phyloP scores from a whole-genome alignment of 1,284 basidiomycete genomes.

The Phlebopus sp. region DNA sequence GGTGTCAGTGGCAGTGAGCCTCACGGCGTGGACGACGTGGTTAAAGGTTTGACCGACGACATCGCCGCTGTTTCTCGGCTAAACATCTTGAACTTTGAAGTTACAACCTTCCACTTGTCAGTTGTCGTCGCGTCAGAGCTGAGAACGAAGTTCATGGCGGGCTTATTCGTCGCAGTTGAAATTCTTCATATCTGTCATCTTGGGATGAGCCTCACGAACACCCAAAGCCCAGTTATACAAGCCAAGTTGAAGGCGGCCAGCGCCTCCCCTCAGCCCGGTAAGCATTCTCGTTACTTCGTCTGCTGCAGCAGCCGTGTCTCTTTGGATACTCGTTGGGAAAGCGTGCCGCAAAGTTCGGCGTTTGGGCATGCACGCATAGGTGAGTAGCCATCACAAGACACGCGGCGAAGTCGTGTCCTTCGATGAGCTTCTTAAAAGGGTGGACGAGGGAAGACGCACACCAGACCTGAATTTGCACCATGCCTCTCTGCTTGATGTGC shows the following conservation, averaged over 20 bases:
- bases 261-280: no score
- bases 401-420: conserved; percentile 34
- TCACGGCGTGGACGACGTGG: no score
- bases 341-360: conserved; percentile 25
- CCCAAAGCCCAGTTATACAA: no score
- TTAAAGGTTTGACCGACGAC: no score
- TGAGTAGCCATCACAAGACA: conserved; percentile 28
- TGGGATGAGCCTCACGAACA: no score
- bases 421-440: conserved; percentile 32
- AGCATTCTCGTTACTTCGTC: conserved; percentile 5
- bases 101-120: not conserved
- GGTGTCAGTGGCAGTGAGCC: no score
- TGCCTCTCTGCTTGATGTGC: conserved; percentile 29
- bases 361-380: conserved; percentile 24
- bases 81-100: no score
- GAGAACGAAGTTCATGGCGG: no score
- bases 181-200: no score
- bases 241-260: no score
- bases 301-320: conserved; percentile 4
- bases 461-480: conserved; percentile 18
- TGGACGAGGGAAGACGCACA: conserved; percentile 12
- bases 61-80: no score
- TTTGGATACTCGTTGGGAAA: conserved; percentile 22
- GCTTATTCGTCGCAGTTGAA: no score
- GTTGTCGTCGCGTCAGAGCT: not conserved